These are phyloP conservation scores for Ceratocystis lukuohia DNA, from an alignment of 2,329 filamentous ascomycete species.

Conservation along the genomic window DNA sequence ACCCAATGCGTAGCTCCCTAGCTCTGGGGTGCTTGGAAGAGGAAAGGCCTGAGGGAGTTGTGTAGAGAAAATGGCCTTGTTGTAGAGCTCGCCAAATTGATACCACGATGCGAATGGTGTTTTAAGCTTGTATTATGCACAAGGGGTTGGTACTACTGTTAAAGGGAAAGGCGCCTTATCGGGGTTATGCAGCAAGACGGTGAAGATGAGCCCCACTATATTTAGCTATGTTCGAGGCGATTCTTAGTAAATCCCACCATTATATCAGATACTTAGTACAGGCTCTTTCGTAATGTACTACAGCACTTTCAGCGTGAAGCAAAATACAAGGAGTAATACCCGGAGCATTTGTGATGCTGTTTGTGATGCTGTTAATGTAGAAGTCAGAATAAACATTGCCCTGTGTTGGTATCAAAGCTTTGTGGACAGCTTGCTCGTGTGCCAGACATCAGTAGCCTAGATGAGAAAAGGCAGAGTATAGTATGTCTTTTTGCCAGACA, in stretches of 20 bases:
- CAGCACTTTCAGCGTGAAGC: too few relatives aligned
- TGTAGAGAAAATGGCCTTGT: background rate
- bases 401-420: background rate
- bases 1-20: background rate
- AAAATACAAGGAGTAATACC: too few relatives aligned
- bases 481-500: background rate
- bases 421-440: background rate
- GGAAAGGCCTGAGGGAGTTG: background rate
- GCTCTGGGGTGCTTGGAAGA: background rate
- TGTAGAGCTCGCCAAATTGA: background rate
- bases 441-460: background rate
- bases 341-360: too few relatives aligned
- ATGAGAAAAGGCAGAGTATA: background rate
- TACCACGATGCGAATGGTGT: constrained; percentile 4
- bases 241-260: too few relatives aligned
- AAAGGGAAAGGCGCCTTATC: background rate
- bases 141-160: background rate
- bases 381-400: background rate
- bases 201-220: background rate
- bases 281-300: too few relatives aligned
- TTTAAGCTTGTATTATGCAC: background rate
- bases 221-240: too few relatives aligned
- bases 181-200: constrained; percentile 5
- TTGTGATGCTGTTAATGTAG: too few relatives aligned
- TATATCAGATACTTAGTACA: too few relatives aligned